Conservation (phyloP, 768 basidiomycete genomes). For the Rhizopogon roseolus region DNA sequence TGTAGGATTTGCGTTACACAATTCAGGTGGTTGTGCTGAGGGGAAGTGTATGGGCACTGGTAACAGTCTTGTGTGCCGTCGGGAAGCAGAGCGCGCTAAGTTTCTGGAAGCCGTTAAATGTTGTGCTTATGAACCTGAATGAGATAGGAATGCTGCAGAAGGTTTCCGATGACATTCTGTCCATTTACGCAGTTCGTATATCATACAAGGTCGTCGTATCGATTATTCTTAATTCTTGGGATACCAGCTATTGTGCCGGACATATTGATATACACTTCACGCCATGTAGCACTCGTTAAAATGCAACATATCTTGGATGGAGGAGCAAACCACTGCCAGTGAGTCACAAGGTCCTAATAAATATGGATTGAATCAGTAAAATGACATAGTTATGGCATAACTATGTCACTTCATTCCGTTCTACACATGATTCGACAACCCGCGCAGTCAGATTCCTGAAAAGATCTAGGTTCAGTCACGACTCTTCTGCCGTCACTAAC, state of each 20-base stretch:
- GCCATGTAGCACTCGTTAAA: too few species aligned
- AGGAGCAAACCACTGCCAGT: too few species aligned
- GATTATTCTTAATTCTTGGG: background rate
- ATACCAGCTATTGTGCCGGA: background rate
- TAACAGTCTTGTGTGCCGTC: slow-evolving; percentile 34
- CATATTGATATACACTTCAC: background rate
- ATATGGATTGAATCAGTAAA: background rate
- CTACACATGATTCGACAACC: too few species aligned
- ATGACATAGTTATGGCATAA: too few species aligned
- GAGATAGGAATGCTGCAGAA: background rate
- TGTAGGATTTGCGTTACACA: slow-evolving; percentile 5
- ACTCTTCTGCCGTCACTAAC: too few species aligned
- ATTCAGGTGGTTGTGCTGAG: slow-evolving; percentile 19
- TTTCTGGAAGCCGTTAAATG: slow-evolving; percentile 46
- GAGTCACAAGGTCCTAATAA: too few species aligned
- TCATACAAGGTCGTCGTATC: background rate
- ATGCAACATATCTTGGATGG: too few species aligned
- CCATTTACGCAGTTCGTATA: background rate
- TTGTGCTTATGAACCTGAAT: slow-evolving; percentile 38
- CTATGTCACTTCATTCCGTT: too few species aligned
- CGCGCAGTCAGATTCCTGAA: too few species aligned
- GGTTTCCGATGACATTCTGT: background rate
- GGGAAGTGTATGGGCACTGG: slow-evolving; percentile 36
- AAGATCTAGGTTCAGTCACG: too few species aligned
- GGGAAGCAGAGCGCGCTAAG: slow-evolving; percentile 35